Conservation (phyloP, 306 rosid species). For the Vigna nakashimae region DNA sequence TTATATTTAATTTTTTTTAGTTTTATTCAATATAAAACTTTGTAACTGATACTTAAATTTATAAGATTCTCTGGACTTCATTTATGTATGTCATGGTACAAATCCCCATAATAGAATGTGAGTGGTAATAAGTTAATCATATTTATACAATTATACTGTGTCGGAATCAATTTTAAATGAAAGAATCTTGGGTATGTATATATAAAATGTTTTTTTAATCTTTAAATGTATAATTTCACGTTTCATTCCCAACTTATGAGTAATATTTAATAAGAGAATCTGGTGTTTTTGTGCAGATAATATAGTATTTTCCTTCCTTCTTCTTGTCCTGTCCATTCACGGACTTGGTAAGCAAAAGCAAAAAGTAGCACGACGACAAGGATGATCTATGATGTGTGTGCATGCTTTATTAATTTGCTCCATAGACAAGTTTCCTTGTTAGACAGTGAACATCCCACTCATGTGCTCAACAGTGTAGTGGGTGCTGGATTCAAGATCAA, state of each 20-base stretch:
- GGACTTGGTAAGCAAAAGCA: conserved; percentile 22
- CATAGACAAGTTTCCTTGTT: not conserved
- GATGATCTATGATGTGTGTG: not conserved
- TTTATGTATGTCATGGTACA: too few species aligned
- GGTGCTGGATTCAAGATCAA: not conserved
- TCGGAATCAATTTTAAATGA: not conserved
- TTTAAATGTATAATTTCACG: not conserved
- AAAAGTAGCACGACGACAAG: conserved; percentile 8
- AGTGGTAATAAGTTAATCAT: too few species aligned
- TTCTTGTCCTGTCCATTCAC: conserved; percentile 27
- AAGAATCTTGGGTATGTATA: not conserved
- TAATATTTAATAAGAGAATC: not conserved
- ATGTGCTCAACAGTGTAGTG: not conserved
- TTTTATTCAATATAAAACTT: too few species aligned
- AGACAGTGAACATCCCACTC: conserved; percentile 1
- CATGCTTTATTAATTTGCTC: conserved; percentile 24
- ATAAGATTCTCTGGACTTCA: too few species aligned
- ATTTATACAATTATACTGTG: too few species aligned
- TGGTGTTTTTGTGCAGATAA: not conserved
- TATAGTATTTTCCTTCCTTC: not conserved
- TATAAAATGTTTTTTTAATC: not conserved
- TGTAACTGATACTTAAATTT: too few species aligned
- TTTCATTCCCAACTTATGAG: not conserved
- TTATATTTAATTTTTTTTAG: too few species aligned
- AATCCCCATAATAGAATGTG: too few species aligned